Evolutionary conservation across 352 stramenopile species (phyloP).

Genomic region (Globisporangium ultimum): DNA sequence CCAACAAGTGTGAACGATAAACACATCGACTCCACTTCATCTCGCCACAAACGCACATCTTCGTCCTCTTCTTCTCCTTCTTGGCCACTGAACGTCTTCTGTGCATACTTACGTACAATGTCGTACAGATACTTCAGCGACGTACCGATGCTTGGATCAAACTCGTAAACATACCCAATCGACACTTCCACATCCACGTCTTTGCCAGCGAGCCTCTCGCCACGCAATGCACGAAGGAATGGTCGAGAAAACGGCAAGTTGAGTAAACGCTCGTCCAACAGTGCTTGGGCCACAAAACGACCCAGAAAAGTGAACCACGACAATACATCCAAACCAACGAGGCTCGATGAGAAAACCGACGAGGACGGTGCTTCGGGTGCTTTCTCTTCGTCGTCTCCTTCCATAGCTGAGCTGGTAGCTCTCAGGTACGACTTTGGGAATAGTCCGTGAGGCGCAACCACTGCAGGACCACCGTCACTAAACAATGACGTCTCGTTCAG

Average conservation of each 20-base stretch:
- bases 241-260: constrained; percentile 77
- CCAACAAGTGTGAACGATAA: constrained; percentile 80
- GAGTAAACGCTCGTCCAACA: constrained; percentile 81
- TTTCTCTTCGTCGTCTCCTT: constrained; percentile 8
- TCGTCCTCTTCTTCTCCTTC: constrained; percentile 6
- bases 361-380: not conserved
- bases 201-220: constrained; percentile 45
- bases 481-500: constrained; percentile 38
- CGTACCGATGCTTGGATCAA: constrained; percentile 67
- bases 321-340: constrained; percentile 20
- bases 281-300: constrained; percentile 62
- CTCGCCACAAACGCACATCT: constrained; percentile 19
- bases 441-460: constrained; percentile 51
- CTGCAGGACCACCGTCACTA: constrained; percentile 24
- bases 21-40: constrained; percentile 59
- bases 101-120: constrained; percentile 15
- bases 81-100: not conserved
- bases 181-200: constrained; percentile 41
- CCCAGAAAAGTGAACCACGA: constrained; percentile 74
- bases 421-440: constrained; percentile 39
- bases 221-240: constrained; percentile 58
- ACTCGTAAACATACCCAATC: constrained; percentile 52
- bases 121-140: constrained; percentile 61
- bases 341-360: constrained; percentile 4
- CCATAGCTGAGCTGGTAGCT: not conserved